Evolutionary conservation across 2,329 filamentous ascomycete species (phyloP), one percentile per base, ranked within the genome.

Genomic region (Aspergillus quadrilineatus): DNA sequence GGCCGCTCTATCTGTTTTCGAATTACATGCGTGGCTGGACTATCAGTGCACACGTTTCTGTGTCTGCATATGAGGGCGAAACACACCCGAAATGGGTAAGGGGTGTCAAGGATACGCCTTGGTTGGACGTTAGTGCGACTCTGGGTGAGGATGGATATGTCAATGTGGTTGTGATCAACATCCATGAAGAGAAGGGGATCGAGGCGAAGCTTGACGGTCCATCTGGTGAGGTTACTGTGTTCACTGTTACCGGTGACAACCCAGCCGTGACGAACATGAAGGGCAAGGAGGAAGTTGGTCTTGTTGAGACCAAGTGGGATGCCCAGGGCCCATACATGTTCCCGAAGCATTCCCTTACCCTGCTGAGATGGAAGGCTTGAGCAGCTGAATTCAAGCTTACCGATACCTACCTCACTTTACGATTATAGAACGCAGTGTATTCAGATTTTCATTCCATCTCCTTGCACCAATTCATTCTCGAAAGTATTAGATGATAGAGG

Each of bases 21-120:
- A 80, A 80, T 65, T 88, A 85, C 70, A 92, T 93, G 89, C 84
- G 87, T 34, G 90, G 90, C 2, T 82, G 82, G 68, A 87, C 86
- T 0, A 72, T 93, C 2, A 85, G 83, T 3, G 77, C 85, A 3
- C 85, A 92, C 70, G 82, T 92, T 6, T 79, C 80, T 4, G 80
- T 80, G 48, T 80, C 79, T 1, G 80, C 82, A 34, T 93, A 92
- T 67, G 79, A 80, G 14, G 89, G 89, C 1, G 77, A 70, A 45
- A 77, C 74, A 0, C 65, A 63, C n/a, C 73, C 73, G 2, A 65
- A 65, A 41, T 77, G 73, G 74, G 49, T 75, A 29, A 63, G 70
- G 7, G 62, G 67, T 26, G 65, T 84, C 3, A 80, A 89, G 60
- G 85, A 89, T 63, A 87, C 86, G 6, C 87, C 89, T 6, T 91